Base-by-base conservation (phyloP, 2,329 filamentous ascomycete species). In the Fusarium buharicum region DNA sequence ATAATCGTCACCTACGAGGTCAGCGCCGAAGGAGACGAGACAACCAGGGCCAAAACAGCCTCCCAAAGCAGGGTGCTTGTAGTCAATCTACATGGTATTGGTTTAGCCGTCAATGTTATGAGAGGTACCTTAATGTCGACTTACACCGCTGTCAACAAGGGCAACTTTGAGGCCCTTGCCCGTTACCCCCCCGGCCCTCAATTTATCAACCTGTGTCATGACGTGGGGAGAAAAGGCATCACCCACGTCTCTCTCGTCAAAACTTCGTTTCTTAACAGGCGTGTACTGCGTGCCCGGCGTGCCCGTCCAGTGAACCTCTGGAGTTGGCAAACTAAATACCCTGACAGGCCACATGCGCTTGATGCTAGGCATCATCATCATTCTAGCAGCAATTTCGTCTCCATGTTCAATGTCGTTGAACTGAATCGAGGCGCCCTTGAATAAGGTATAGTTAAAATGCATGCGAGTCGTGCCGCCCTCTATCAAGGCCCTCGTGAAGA, bases 11-110 rank as follows among this genome's bases (percentile, higher is more conserved):
- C 84, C 84, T 11, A 86, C 79, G 50, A 85, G 75, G 57, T 86
- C 84, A 44, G 77, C 76, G 10, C 86, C 86, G 58, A 78, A 81
- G 4, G 78, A 77, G 22, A 88, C 81, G 43, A 87, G 74, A 68
- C 81, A 87, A 10, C 81, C 83, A 4, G 77, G 67, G 3, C 86
- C 86, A 66, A 87, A 87, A 66, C 85, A 85, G 47, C 85, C 84
- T 4, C 86, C 86, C 4, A 89, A 79, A 16, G 84, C 82, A 3
- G 84, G 83, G 67, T 88, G 85, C 1, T 75, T 79, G 70, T 87
- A 88, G 70, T 89, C 86, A 45, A 86, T 76, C 30, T 33, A 8
- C 12, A n/a, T 12, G 13, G 4, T 33, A 13, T 33, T 8, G 14
- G 6, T 6, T 7, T 33, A 8, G 30, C 30, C 6, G 14, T 33